Evolutionary conservation across 2,329 filamentous ascomycete genomes (phyloP).

Genomic region (Magnaporthiopsis poae): DNA sequence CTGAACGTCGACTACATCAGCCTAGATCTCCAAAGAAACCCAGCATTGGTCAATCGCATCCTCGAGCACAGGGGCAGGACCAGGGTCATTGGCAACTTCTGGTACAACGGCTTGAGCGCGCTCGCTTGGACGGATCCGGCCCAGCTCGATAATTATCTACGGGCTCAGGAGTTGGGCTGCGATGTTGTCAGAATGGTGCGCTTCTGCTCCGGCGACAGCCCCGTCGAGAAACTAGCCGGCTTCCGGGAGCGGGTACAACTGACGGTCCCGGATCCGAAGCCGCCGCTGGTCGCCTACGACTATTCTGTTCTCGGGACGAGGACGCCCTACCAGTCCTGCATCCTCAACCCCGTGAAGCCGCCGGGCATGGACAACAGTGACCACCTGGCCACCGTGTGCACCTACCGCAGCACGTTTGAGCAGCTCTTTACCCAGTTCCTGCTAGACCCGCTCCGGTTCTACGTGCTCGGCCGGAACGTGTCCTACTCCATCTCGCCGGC

Average conservation of each 20-base stretch:
- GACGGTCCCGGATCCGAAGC: constrained; percentile 33
- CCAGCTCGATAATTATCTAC: constrained; percentile 43
- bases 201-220: constrained; percentile 46
- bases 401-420: constrained; percentile 45
- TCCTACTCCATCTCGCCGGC: constrained; percentile 62
- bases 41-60: constrained; percentile 37
- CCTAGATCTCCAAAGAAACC: constrained; percentile 49
- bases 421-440: constrained; percentile 51
- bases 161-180: constrained; percentile 46
- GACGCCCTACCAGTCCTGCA: constrained; percentile 31
- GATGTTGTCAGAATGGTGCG: constrained; percentile 53
- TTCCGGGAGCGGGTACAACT: constrained; percentile 39
- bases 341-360: constrained; percentile 45
- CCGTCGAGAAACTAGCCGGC: constrained; percentile 35
- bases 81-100: constrained; percentile 51
- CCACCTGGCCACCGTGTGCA: constrained; percentile 39
- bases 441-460: constrained; percentile 57
- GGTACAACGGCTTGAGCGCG: constrained; percentile 33
- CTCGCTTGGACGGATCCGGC: constrained; percentile 46
- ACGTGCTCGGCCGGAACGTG: constrained; percentile 57
- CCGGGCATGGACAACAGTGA: constrained; percentile 31
- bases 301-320: constrained; percentile 34
- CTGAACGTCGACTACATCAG: constrained; percentile 57
- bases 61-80: constrained; percentile 45
- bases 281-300: constrained; percentile 40